These are phyloP conservation scores for Paraconiothyrium sp. DNA, from an alignment of 2,329 filamentous ascomycete species.

Conservation along the genomic window DNA sequence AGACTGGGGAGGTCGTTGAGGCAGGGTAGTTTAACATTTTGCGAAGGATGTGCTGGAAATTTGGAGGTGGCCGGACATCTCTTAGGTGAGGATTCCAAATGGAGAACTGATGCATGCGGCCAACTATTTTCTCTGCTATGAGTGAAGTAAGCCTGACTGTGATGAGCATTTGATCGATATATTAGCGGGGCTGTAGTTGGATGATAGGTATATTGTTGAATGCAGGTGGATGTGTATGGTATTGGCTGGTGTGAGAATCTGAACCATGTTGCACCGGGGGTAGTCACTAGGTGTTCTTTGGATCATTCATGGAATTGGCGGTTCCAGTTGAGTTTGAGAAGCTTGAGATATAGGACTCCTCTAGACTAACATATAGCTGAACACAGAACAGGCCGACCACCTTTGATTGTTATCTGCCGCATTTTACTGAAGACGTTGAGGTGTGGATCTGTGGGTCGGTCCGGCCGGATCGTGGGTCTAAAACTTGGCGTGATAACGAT, in stretches of 20 bases:
- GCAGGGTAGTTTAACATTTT: background rate
- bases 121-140: no score
- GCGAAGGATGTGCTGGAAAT: conserved; percentile 30
- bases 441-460: background rate
- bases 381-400: no score
- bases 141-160: conserved; percentile 47
- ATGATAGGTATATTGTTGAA: conserved; percentile 39
- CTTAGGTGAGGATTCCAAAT: conserved; percentile 51
- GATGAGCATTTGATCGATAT: conserved; percentile 50
- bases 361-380: no score
- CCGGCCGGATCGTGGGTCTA: background rate
- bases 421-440: background rate
- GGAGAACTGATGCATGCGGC: conserved; percentile 53
- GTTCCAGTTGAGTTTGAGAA: no score
- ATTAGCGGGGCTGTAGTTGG: conserved; percentile 41
- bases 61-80: conserved; percentile 56
- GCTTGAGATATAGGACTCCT: no score
- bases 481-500: background rate
- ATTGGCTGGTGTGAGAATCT: no score
- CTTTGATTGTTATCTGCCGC: no score
- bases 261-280: background rate
- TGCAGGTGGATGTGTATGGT: conserved; percentile 14
- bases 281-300: no score
- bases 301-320: no score
- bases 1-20: conserved; percentile 24